Evolutionary conservation across 192 early-diverging fungal species (phyloP), one percentile per base, ranked within the genome.

Genomic region (Coemansia erecta): DNA sequence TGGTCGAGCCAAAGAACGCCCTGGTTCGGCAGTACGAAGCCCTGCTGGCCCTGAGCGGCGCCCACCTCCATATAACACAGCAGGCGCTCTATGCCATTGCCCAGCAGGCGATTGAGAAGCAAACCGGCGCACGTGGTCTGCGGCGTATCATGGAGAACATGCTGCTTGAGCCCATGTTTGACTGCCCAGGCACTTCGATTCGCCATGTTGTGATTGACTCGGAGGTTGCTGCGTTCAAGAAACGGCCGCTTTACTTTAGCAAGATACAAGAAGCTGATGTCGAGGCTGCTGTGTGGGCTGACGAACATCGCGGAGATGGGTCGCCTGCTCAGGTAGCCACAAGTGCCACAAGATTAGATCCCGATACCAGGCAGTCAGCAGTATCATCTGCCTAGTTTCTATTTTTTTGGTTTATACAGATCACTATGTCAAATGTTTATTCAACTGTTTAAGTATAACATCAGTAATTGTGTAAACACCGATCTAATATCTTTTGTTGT

Each of bases 111-210:
- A 82, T 87, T 9, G 81, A 85, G 54, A 92, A 90, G 70, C 86
- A 91, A 55, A 93, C 93, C 0, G 93, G 93, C 14, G 93, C 93
- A 10, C 85, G 93, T 35, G 93, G 93, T 8, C 71, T 94, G 57
- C 80, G 93, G 23, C 72, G 93, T n/a, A 92, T 94, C 50, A 88
- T 91, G 88, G 91, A 93, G 68, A 85, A 82, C 58, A 41, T 91
- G n/a, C 70, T 94, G 42, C 70, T 89, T 53, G 85, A 92, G 60
- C 84, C 90, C 5, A 87, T 94, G 84, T 94, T 87, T 67, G 91
- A 92, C 42, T 84, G 85, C 9, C 90, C 90, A 9, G 85, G 83
- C 13, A 86, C 92, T 8, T 85, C 82, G 4, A 81, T 90, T 49
- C 79, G 82, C 23, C 83, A 90, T 40, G 83, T 91, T 26, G 87